phyloP scores from a whole-genome alignment of 2,329 filamentous ascomycete species.

The Raffaelea albimanens region DNA sequence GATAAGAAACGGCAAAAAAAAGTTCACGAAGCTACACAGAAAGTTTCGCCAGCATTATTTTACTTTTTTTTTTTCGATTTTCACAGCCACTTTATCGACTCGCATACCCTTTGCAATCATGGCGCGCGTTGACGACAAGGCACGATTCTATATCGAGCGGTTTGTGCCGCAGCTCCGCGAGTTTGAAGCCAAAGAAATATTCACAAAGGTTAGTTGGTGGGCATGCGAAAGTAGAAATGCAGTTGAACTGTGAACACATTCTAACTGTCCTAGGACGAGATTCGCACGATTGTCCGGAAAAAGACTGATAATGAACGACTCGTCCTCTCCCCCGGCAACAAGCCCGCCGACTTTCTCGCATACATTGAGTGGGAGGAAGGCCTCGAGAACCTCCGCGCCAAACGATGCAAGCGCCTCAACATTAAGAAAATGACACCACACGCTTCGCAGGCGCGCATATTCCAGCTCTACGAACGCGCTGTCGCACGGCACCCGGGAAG shows the following conservation, averaged over 20 bases:
- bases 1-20: background rate
- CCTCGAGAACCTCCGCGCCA: slow-evolving; percentile 67
- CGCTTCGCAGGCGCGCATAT: slow-evolving; percentile 71
- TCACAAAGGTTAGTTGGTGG: slow-evolving; percentile 52
- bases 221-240: too few species aligned
- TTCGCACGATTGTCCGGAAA: slow-evolving; percentile 78
- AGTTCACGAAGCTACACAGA: too few species aligned
- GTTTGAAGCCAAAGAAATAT: slow-evolving; percentile 86
- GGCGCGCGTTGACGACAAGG: slow-evolving; percentile 84
- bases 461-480: slow-evolving; percentile 80
- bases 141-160: slow-evolving; percentile 88
- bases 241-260: too few species aligned
- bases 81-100: too few species aligned
- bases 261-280: slow-evolving; percentile 64
- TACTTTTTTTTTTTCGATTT: too few species aligned
- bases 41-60: too few species aligned
- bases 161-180: slow-evolving; percentile 87
- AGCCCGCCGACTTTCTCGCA: slow-evolving; percentile 68
- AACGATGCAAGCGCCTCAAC: slow-evolving; percentile 72
- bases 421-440: slow-evolving; percentile 61
- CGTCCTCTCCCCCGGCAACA: slow-evolving; percentile 71
- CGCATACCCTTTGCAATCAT: too few species aligned
- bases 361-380: slow-evolving; percentile 69
- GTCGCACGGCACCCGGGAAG: slow-evolving; percentile 78
- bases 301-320: slow-evolving; percentile 90